Conservation (phyloP, 2,329 filamentous ascomycete genomes). For the Beauveria varroae region DNA sequence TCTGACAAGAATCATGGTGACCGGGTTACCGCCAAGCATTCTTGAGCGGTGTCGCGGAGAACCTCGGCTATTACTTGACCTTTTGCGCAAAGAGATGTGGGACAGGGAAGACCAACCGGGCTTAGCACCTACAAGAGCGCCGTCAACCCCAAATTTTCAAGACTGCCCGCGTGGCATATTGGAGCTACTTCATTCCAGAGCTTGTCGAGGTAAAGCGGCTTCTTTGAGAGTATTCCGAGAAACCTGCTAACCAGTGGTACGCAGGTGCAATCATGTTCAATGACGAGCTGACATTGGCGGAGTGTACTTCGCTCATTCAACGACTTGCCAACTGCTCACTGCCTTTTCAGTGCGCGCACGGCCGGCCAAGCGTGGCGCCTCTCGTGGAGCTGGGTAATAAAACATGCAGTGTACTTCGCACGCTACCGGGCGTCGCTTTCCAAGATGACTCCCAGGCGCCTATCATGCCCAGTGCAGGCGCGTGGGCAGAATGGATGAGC, state of each 20-base stretch:
- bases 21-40: constrained; percentile 61
- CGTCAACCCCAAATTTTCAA: constrained; percentile 38
- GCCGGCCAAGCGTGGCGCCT: constrained; percentile 58
- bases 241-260: constrained; percentile 8
- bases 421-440: not conserved
- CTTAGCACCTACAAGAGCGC: not conserved
- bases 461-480: not conserved
- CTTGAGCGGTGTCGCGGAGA: constrained; percentile 67
- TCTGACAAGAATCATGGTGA: constrained; percentile 37
- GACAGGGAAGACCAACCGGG: constrained; percentile 41
- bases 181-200: constrained; percentile 67
- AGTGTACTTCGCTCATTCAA: constrained; percentile 52
- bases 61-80: constrained; percentile 61
- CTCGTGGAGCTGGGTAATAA: constrained; percentile 42
- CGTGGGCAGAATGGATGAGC: constrained; percentile 20
- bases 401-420: not conserved
- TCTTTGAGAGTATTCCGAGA: accelerated
- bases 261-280: constrained; percentile 76
- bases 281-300: constrained; percentile 49
- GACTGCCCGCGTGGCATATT: constrained; percentile 68
- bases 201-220: constrained; percentile 56
- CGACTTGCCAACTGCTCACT: constrained; percentile 58
- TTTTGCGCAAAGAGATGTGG: constrained; percentile 72
- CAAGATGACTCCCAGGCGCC: not conserved
- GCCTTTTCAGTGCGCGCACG: constrained; percentile 80